These are phyloP conservation scores for Phyllosticta citrichinensis DNA, from an alignment of 2,329 filamentous ascomycete genomes.

Conservation along the genomic window DNA sequence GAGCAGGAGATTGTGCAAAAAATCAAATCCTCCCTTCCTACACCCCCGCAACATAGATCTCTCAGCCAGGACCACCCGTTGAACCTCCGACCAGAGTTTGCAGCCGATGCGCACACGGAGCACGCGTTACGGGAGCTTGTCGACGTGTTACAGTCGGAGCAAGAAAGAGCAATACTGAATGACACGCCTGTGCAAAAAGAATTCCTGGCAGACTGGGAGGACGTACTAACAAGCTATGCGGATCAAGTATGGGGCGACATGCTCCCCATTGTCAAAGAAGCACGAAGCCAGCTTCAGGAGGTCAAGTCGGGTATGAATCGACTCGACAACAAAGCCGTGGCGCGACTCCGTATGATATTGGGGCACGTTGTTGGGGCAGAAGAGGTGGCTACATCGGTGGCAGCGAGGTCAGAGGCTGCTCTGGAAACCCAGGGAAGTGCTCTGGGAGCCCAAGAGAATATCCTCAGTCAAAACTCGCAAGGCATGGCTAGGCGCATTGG, in stretches of 20 bases:
- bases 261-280: constrained; percentile 14
- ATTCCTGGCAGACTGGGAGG: constrained; percentile 14
- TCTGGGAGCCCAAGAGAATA: background rate
- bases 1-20: constrained; percentile 11
- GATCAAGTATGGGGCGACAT: constrained; percentile 18
- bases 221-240: constrained; percentile 16
- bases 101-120: background rate
- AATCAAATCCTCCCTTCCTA: constrained; percentile 12
- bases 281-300: constrained; percentile 13
- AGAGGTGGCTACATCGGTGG: background rate
- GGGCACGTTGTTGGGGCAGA: constrained; percentile 14
- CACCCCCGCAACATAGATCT: constrained; percentile 10
- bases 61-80: constrained; percentile 11
- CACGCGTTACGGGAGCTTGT: background rate
- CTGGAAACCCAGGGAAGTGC: background rate
- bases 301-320: constrained; percentile 9
- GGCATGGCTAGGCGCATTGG: background rate
- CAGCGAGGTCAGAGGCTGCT: background rate
- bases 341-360: constrained; percentile 17
- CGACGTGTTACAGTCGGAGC: background rate
- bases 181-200: constrained; percentile 2
- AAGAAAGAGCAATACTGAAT: constrained; percentile 2
- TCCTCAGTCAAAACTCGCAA: background rate
- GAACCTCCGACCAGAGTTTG: constrained; percentile 12
- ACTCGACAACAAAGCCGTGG: constrained; percentile 14